A percentile compares a stretch with the other conserved stretches of the same genome.
Evolutionary conservation across 257 asterid genomes (phyloP).

Genomic region (Gynochthodes officinalis): DNA sequence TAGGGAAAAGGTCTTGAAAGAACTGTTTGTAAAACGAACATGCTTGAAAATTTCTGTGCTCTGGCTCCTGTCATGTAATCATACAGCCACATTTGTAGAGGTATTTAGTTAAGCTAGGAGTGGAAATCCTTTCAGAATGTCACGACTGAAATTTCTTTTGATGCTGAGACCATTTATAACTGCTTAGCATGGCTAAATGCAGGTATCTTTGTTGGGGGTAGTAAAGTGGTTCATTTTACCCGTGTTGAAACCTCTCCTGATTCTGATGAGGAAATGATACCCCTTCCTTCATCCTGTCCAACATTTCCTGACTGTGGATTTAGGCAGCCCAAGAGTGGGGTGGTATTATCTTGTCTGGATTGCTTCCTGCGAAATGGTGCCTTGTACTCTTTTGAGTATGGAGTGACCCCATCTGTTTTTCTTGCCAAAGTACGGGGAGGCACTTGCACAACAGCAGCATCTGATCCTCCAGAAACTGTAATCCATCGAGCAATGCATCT

Average conservation of each 20-base stretch:
- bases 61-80: background rate
- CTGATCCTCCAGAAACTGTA: slow-evolving; percentile 57
- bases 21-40: background rate
- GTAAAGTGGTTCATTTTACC: slow-evolving; percentile 90
- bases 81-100: background rate
- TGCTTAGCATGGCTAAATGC: slow-evolving; percentile 13
- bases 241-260: slow-evolving; percentile 39
- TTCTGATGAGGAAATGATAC: slow-evolving; percentile 31
- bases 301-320: slow-evolving; percentile 86
- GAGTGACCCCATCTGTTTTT: slow-evolving; percentile 64
- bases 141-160: background rate
- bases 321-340: slow-evolving; percentile 70
- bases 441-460: slow-evolving; percentile 81
- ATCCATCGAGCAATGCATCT: slow-evolving; percentile 87
- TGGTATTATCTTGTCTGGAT: slow-evolving; percentile 74
- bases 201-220: slow-evolving; percentile 88
- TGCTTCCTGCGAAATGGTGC: slow-evolving; percentile 77
- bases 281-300: slow-evolving; percentile 43
- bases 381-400: slow-evolving; percentile 70
- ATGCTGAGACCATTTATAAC: background rate
- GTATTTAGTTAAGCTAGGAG: background rate
- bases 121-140: background rate
- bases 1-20: background rate
- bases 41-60: background rate
- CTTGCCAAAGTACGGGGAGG: slow-evolving; percentile 89